Conservation (phyloP, 768 basidiomycete genomes). For the Agrocybe praecox region DNA sequence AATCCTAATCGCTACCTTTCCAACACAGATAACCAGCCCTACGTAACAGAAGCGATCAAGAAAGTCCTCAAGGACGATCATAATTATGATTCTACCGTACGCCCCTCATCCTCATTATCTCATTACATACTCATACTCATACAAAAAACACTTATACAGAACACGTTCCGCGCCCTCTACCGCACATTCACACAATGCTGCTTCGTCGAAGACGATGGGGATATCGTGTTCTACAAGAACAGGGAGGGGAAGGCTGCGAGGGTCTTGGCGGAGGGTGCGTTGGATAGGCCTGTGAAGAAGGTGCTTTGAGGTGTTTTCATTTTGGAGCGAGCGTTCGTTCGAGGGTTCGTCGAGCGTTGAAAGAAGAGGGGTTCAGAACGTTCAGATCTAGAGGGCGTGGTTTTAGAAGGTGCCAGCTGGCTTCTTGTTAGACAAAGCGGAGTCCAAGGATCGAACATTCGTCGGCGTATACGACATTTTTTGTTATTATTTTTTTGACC, state of each 20-base stretch:
- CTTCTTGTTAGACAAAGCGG: too few relatives aligned
- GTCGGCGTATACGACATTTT: too few relatives aligned
- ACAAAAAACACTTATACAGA: too few relatives aligned
- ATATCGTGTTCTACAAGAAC: conserved; percentile 65
- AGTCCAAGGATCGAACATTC: too few relatives aligned
- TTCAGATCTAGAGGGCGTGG: too few relatives aligned
- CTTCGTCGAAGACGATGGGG: conserved; percentile 66
- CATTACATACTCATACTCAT: too few relatives aligned
- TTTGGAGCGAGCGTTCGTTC: not conserved
- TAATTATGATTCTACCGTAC: conserved; percentile 61
- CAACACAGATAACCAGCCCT: conserved; percentile 54
- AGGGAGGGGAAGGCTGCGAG: conserved; percentile 44
- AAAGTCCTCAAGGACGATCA: conserved; percentile 57
- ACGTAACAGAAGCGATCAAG: conserved; percentile 57
- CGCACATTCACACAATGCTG: conserved; percentile 61
- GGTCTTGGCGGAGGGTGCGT: conserved; percentile 26
- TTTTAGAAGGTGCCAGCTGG: too few relatives aligned
- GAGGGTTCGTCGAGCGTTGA: not conserved
- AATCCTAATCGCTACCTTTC: not conserved
- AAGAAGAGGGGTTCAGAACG: too few relatives aligned
- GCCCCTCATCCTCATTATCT: too few relatives aligned
- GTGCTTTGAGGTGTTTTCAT: conserved; percentile 6
- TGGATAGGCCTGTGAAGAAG: conserved; percentile 18
- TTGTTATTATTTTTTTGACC: too few relatives aligned
- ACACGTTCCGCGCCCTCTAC: conserved; percentile 60